Base-by-base conservation (phyloP, 768 basidiomycete species). In the Steccherinum ochraceum region DNA sequence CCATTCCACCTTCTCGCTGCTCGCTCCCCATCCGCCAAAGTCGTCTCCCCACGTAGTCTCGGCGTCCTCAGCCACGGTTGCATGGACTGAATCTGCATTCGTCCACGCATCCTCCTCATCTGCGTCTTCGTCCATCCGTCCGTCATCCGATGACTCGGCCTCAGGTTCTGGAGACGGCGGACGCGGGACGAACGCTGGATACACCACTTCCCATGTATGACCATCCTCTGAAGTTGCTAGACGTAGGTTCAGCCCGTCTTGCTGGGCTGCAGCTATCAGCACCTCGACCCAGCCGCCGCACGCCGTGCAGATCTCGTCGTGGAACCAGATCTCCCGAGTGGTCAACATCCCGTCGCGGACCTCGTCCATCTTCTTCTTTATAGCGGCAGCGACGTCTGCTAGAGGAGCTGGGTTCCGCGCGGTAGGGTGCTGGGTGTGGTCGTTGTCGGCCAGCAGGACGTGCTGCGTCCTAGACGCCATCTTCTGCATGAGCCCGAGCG, bases 221-320 rank as follows among this genome's bases (percentile, higher is more conserved):
- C 30, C 30, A 35, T 35, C 50, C 10, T 19, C 60, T 47, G 12
- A 19, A 11, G 40, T 55, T 55, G 41, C 49, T 47, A 5, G 62
- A 48, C 43, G 54, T 21, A 68, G 25, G 16, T 56, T 49, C 40
- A 74, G 55, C 19, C 48, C 56, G 3, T 55, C 39, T 25, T 67
- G 53, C 18, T 67, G 63, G 35, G 78, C 75, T 0, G 78, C 77
- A 27, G 70, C 66, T 0, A 79, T 60, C 21, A 84, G 61, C 13
- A 76, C 52, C 55, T 82, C 81, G n/a, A 83, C 69, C 75, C 77
- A 80, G 0, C 83, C 84, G 5, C 81, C 81, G 51, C 84, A 85
- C 5, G 72, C 49, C 2, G 66, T 56, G 0, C 76, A 63, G 45
- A 84, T 65, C 0, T 76, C 70, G 11, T 70, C 74, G 49, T 72